phyloP scores from a whole-genome alignment of 768 basidiomycete genomes.

The Terana coerulea region DNA sequence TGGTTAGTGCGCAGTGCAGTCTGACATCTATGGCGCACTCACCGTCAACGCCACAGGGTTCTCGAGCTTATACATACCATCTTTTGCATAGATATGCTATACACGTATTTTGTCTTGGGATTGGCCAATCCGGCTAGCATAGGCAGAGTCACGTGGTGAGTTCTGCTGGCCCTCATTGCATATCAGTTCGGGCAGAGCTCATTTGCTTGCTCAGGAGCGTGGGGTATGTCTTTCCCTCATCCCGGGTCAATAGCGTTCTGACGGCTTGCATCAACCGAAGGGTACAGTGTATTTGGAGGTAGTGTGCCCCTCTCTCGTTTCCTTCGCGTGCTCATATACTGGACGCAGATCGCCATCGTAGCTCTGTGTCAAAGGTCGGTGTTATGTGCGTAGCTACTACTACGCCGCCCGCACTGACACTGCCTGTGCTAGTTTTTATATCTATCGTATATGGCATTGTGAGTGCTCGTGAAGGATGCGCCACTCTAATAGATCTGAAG shows the following conservation, averaged over 20 bases:
- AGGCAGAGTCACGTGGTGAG: slow-evolving; percentile 5
- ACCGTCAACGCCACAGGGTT: background rate
- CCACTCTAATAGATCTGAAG: background rate
- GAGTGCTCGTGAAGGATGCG: background rate
- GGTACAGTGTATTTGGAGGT: background rate
- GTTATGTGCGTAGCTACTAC: background rate
- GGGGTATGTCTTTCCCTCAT: background rate
- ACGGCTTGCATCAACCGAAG: background rate
- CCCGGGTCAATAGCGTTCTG: too few relatives aligned
- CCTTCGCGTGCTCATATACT: background rate
- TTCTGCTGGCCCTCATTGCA: background rate
- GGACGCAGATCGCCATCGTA: background rate
- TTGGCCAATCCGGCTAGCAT: background rate
- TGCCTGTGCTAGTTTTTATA: slow-evolving; percentile 5
- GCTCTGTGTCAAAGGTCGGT: slow-evolving; percentile 4
- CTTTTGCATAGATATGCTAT: slow-evolving; percentile 1
- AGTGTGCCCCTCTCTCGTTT: background rate
- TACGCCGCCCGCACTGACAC: background rate
- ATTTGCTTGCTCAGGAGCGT: background rate
- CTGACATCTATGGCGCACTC: background rate
- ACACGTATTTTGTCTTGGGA: slow-evolving; percentile 3
- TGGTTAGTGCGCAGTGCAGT: background rate
- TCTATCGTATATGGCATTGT: slow-evolving; percentile 8
- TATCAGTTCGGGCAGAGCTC: background rate
- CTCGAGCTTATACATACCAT: slow-evolving; percentile 6